Conservation (phyloP, 2,329 filamentous ascomycete species). For the Chaetothyriales sp. region DNA sequence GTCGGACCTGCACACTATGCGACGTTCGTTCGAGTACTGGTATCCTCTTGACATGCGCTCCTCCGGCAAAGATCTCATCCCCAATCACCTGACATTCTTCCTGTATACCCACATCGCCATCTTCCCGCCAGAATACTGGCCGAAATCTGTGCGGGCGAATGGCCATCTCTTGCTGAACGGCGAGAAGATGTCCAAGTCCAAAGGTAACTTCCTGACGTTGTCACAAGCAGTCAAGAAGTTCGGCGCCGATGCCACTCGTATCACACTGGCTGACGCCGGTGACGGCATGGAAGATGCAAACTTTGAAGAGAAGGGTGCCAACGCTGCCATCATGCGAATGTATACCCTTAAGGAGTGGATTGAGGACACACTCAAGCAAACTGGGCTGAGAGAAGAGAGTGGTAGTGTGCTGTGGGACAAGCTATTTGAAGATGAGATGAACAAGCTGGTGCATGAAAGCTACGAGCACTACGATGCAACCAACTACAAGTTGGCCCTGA, state of each 20-base stretch:
- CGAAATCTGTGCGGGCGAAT: conserved; percentile 69
- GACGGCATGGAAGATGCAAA: conserved; percentile 93
- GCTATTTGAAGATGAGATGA: conserved; percentile 88
- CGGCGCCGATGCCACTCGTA: conserved; percentile 79
- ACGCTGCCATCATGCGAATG: conserved; percentile 76
- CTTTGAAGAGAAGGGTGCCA: conserved; percentile 89
- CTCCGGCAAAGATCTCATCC: conserved; percentile 83
- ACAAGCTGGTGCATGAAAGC: conserved; percentile 63
- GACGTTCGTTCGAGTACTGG: conserved; percentile 90
- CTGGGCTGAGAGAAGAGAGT: conserved; percentile 50
- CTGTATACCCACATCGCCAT: conserved; percentile 86
- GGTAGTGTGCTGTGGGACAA: conserved; percentile 70
- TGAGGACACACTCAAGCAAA: conserved; percentile 63
- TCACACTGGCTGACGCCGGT: conserved; percentile 85
- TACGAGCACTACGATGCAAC: conserved; percentile 64
- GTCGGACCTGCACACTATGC: conserved; percentile 61
- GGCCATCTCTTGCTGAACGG: conserved; percentile 90
- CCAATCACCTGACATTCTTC: conserved; percentile 91
- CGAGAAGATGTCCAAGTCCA: conserved; percentile 97
- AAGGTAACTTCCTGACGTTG: conserved; percentile 91
- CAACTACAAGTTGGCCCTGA: conserved; percentile 74
- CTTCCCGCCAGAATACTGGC: conserved; percentile 81
- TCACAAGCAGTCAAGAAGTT: conserved; percentile 78
- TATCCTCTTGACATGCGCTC: conserved; percentile 82
- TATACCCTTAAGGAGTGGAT: conserved; percentile 80